A percentile compares a stretch with the other conserved stretches of the same genome.
Conservation (phyloP, 108 stramenopile genomes). For the Bacterosira constricta region DNA sequence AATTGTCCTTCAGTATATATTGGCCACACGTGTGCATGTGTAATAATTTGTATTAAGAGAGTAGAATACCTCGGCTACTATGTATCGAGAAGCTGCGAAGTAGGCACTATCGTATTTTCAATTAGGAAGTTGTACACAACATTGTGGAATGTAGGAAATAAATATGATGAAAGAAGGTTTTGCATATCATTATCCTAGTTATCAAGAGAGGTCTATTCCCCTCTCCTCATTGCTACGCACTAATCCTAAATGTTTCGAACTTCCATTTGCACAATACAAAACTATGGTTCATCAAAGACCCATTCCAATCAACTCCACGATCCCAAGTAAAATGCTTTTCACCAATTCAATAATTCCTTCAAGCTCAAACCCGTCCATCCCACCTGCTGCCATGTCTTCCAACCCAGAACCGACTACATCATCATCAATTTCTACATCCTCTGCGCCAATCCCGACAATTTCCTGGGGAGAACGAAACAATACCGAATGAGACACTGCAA, state of each 20-base stretch:
- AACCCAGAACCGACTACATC: slow-evolving; percentile 32
- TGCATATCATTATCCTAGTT: not conserved
- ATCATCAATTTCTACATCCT: slow-evolving; percentile 32
- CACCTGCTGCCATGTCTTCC: slow-evolving; percentile 40
- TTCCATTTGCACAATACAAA: not conserved
- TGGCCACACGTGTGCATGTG: too few species aligned
- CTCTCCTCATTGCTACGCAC: not conserved
- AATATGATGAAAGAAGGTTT: too few species aligned
- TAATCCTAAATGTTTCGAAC: not conserved
- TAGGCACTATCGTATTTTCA: too few species aligned
- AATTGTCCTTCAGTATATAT: too few species aligned
- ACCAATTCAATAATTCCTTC: slow-evolving; percentile 37
- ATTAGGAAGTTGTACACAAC: too few species aligned
- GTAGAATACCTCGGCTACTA: too few species aligned
- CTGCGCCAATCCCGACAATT: slow-evolving; percentile 7
- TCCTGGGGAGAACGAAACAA: not conserved
- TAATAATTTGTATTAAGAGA: too few species aligned
- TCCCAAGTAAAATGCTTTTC: slow-evolving; percentile 27
- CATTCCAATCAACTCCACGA: slow-evolving; percentile 36
- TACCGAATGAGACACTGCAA: not conserved
- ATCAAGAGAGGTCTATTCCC: not conserved
- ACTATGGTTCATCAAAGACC: not conserved
- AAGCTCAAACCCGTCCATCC: slow-evolving; percentile 39
- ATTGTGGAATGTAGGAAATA: not conserved
- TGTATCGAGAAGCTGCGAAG: too few species aligned